Base-by-base conservation (phyloP, 2,329 filamentous ascomycete species). In the Venturia nashicola region DNA sequence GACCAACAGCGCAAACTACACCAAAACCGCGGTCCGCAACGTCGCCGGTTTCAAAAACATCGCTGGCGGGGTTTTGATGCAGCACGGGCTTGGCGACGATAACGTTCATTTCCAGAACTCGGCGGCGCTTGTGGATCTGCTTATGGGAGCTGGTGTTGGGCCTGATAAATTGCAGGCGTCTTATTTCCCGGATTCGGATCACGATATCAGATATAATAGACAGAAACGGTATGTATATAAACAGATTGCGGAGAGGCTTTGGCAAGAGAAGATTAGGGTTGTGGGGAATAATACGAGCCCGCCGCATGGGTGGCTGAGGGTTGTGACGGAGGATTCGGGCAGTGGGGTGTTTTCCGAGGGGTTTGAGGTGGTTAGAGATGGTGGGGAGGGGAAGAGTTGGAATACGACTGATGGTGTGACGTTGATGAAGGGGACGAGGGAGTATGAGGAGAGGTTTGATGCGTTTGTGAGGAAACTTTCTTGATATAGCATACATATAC, bases 101-200 rank as follows among this genome's bases (percentile, higher is more conserved):
- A 89, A 89, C 61, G 86, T 89, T 16, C 86, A 89, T 69, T 88
- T 86, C 70, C 86, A 89, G 73, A 83, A 89, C 66, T 69, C 81
- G 0, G 86, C 85, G 0, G 84, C 81, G 0, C 72, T 89, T 42
- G 74, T 85, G 0, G 85, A 89, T 68, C 71, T 85, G 27, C 73
- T 89, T 0, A 82, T 88, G 40, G 79, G 80, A 0, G 80, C 74
- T 0, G 82, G 81, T 0, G 83, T 89, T 0, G 79, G 80, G 0
- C 83, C 85, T 0, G 76, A 80, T 65, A 84, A 86, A 76, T 78
- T 89, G 77, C 78, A 83, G 70, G 82, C 83, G 74, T 80, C 85
- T 65, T 82, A 80, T 23, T 89, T 87, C 66, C 87, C 86, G 0
- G 86, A 89, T 69, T 83, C 73, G 16, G 83, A 87, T 67, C 86